Evolutionary conservation across 208 protist genomes (phyloP), one percentile per base, ranked within the genome.

Genomic region (Trypanosoma avium): DNA sequence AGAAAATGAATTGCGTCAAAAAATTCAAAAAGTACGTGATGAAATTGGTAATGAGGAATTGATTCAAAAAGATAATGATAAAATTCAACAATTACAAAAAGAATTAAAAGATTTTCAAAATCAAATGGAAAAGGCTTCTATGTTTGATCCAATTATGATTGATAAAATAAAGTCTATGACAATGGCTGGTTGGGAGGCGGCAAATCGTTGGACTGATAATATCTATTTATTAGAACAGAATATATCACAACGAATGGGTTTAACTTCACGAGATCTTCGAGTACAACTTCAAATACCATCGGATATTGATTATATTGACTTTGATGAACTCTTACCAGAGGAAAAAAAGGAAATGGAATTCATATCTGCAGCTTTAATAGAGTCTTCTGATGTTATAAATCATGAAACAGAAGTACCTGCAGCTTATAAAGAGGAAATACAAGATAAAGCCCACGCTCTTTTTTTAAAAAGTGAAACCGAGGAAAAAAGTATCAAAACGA

Each of bases 151-250:
- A 8, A 50, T 54, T 13, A 53, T 81, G 27, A 33, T 79, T 27
- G 53, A 62, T 1, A 56, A 21, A 13, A 46, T 94, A 6, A 60
- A 75, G 13, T 12, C 36, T 3, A 55, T 70, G 29, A 82, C 73
- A 7, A 29, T 1, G 0, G 30, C 73, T 6, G 84, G 84, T 4
- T 67, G 64, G 38, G 82, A 78, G 26, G 73, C 88, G 3, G 82
- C 81, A 2, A 90, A 94, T 66, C 81, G 85, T 15, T 94, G 88
- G 85, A 90, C 88, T 19, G 88, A 94, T 53, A 94, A 94, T 58
- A 84, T 80, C 38, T 84, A 77, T 36, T 67, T 88, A 2, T 61
- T 87, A 1, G 80, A 94, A 61, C 69, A 86, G 48, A 59, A 81
- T 56, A 66, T 94, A 13, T 52, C 61, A 29, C 24, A 30, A 6